Evolutionary conservation across 2,329 filamentous ascomycete species (phyloP), one percentile per base, ranked within the genome.

Genomic region (Dryadomyces sulphureus): DNA sequence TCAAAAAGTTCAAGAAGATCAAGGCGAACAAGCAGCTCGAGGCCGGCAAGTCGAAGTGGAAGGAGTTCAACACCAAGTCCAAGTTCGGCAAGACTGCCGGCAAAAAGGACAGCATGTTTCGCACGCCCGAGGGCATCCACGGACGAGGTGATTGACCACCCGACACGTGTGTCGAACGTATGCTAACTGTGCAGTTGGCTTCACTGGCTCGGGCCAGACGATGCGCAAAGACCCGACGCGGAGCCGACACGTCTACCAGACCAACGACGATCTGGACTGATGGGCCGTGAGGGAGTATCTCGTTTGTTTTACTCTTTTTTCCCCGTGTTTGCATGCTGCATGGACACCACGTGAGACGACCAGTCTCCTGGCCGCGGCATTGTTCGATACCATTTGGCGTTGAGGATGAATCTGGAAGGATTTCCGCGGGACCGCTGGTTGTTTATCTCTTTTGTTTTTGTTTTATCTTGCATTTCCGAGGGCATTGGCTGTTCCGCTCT

Each of bases 21-120:
- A 92, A 89, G 65, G 85, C 88, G 43, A 92, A 81, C 50, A 92
- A 89, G 62, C 86, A 93, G 60, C 73, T 96, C 21, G 90, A 96
- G 66, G 84, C 80, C 52, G 82, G 84, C 58, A 94, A 94, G 69
- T 84, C 68, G 58, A 94, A 92, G 60, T 98, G 92, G 92, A 84
- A 95, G 60, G 85, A 93, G 52, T 98, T 94, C 62, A 84, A 79
- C 53, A 71, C 73, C 57, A 94, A 93, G 62, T 75, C 72, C 41
- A 89, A 86, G 59, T 68, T 77, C 52, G 76, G 70, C 53, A 82
- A 81, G 61, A 54, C 65, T 5, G 64, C 66, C 38, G 64, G 65
- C 41, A 90, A 90, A 67, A 94, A 94, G 65, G 86, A 94, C 42
- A 94, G 87, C 70, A 95, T 95, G 89, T 95, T 95, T 62, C 80